Evolutionary conservation across 1,139 yeast species (phyloP), one percentile per base, ranked within the genome.

Genomic region (Pichia sp.): DNA sequence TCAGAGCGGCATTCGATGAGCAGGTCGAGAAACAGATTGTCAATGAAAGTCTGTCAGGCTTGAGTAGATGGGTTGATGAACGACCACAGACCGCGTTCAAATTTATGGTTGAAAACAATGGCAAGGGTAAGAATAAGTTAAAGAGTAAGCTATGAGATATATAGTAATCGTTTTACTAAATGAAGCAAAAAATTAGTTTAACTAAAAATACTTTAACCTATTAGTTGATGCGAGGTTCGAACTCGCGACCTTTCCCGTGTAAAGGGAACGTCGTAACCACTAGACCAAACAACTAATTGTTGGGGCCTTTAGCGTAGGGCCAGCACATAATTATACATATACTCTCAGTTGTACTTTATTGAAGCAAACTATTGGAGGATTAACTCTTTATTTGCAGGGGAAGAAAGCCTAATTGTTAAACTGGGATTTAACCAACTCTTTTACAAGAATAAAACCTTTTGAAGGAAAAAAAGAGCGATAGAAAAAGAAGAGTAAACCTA

Each of bases 31-130:
- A 74, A 49, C 83, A 86, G 47, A 84, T 81, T 64, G 75, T 87
- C 16, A 76, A 77, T 58, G 97, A 89, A 70, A 84, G 83, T 40
- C 74, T 84, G 61, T 74, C 76, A 55, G 96, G 96, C 3, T 76
- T 87, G 59, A 75, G 77, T 54, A 81, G 80, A 65, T 90, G 93
- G 86, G 73, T 85, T 49, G 74, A 78, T 58, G 93, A 95, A 51
- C 76, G 79, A 59, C 96, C 97, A 2, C 95, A 87, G 69, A 67
- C 72, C 50, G 79, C 90, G 53, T 61, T 61, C n/a, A 57, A 52
- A 16, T 52, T 45, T 29, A 61, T 61, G 54, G 51, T 54, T 4
- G 26, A 46, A 16, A n/a, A 32, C 13, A 46, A 16, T 15, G 38
- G 45, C 42, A 53, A 54, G 52, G n/a, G 10, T 15, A 38, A 38